Percentiles rank a stretch among this genome's conserved stretches.
Conservation (phyloP, 2,329 filamentous ascomycete genomes). For the Aspergillus quadrilineatus region DNA sequence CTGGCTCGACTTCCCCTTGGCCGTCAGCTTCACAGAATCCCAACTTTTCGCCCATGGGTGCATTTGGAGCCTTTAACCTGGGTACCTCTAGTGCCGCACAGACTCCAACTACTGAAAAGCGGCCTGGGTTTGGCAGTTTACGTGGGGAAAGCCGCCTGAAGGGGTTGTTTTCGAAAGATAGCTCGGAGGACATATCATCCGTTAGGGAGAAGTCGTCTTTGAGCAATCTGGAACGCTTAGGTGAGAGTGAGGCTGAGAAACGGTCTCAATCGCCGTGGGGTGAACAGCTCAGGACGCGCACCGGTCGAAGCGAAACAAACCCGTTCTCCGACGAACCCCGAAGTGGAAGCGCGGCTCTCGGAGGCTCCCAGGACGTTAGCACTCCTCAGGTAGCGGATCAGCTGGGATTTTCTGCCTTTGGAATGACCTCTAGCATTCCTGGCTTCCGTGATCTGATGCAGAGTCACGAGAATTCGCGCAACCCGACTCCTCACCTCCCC, state of each 20-base stretch:
- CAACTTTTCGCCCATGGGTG: conserved; percentile 71
- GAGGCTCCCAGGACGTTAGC: conserved; percentile 71
- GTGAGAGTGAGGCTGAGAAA: conserved; percentile 50
- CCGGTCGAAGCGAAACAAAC: conserved; percentile 51
- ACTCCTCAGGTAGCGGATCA: conserved; percentile 52
- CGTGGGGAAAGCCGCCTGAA: conserved; percentile 82
- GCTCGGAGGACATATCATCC: conserved; percentile 61
- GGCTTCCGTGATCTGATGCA: conserved; percentile 58
- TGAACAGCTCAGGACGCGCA: conserved; percentile 46
- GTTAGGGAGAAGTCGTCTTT: conserved; percentile 58
- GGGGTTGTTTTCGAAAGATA: conserved; percentile 77
- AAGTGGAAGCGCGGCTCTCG: conserved; percentile 65
- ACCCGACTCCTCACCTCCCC: conserved; percentile 54
- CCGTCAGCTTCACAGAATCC: conserved; percentile 59
- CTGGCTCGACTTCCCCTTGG: conserved; percentile 57
- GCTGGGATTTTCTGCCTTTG: conserved; percentile 59
- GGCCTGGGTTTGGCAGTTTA: conserved; percentile 62
- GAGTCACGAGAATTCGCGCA: conserved; percentile 58
- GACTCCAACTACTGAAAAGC: conserved; percentile 66
- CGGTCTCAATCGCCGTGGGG: conserved; percentile 54
- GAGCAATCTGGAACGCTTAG: conserved; percentile 53
- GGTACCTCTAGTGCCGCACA: conserved; percentile 40
- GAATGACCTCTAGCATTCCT: conserved; percentile 59
- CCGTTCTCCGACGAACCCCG: conserved; percentile 52
- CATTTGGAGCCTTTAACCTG: conserved; percentile 88